Evolutionary conservation across 2,329 filamentous ascomycete genomes (phyloP).

Genomic region (Pezicula carpinea): DNA sequence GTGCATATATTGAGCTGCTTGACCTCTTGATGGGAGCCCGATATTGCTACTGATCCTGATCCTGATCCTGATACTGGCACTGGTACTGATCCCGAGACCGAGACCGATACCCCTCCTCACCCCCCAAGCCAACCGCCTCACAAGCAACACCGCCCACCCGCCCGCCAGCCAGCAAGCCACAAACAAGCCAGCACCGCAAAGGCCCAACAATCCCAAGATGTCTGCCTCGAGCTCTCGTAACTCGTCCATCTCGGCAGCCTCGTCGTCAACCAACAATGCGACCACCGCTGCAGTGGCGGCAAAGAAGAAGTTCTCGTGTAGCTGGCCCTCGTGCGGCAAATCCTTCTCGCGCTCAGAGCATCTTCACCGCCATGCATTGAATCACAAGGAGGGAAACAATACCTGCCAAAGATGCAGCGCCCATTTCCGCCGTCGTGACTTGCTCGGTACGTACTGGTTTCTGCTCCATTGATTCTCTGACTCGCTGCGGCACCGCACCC

Average conservation of each 20-base stretch:
- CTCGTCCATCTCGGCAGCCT: constrained; percentile 22
- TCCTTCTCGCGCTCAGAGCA: constrained; percentile 47
- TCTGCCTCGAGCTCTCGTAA: constrained; percentile 20
- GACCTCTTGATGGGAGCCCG: not conserved
- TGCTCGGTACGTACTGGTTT: constrained; percentile 46
- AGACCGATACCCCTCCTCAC: too few relatives aligned
- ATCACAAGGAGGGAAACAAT: constrained; percentile 42
- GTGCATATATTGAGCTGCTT: not conserved
- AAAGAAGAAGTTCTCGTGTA: constrained; percentile 35
- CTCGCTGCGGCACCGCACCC: not conserved
- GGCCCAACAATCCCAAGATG: constrained; percentile 15
- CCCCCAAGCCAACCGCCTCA: too few relatives aligned
- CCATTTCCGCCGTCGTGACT: constrained; percentile 50
- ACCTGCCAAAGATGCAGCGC: constrained; percentile 50
- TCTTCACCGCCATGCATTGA: constrained; percentile 46
- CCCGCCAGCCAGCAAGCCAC: not conserved
- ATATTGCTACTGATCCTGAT: not conserved
- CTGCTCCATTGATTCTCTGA: too few relatives aligned
- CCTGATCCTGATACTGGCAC: not conserved
- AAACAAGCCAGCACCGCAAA: not conserved
- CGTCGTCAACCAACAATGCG: constrained; percentile 18
- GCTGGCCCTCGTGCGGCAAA: constrained; percentile 37
- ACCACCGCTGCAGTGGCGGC: constrained; percentile 9
- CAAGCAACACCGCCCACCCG: too few relatives aligned
- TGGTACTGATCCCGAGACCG: too few relatives aligned